Conservation (phyloP, 2,329 filamentous ascomycete genomes). For the Parastagonospora avenae region DNA sequence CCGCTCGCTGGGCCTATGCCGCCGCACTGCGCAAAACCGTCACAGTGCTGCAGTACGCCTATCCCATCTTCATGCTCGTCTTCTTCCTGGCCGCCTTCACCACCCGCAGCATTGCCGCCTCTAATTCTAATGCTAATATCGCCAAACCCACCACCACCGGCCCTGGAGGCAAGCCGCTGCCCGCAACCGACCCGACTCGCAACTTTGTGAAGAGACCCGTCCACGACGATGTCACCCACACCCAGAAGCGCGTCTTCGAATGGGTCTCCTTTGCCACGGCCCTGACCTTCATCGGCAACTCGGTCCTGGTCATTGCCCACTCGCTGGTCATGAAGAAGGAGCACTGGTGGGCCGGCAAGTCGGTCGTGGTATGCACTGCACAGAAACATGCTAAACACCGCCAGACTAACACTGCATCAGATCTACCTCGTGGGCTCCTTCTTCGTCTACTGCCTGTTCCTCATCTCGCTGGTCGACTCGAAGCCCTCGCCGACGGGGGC, state of each 20-base stretch:
- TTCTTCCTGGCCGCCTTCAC: conserved; percentile 69
- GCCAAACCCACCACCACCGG: conserved; percentile 63
- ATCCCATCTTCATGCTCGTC: conserved; percentile 67
- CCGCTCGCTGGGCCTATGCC: conserved; percentile 25
- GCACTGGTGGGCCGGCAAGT: conserved; percentile 83
- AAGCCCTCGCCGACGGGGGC: conserved; percentile 78
- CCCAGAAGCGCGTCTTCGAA: conserved; percentile 74
- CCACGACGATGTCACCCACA: conserved; percentile 65
- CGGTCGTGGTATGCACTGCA: conserved; percentile 67
- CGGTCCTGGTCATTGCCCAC: conserved; percentile 74
- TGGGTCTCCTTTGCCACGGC: conserved; percentile 74
- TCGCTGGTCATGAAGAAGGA: conserved; percentile 69
- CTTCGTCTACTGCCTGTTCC: conserved; percentile 84
- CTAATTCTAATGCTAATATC: conserved; percentile 52
- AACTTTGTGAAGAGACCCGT: conserved; percentile 53
- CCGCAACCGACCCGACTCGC: conserved; percentile 61
- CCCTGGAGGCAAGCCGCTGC: conserved; percentile 88
- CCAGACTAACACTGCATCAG: conserved; percentile 53
- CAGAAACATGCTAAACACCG: conserved; percentile 17
- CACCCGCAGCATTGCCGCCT: conserved; percentile 62
- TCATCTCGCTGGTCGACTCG: conserved; percentile 86
- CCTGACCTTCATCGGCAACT: conserved; percentile 76
- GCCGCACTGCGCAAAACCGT: conserved; percentile 20
- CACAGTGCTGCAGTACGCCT: conserved; percentile 60
- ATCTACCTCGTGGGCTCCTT: conserved; percentile 84